Conservation (phyloP, 2,329 filamentous ascomycete genomes). For the Hymenoscyphus repandus region DNA sequence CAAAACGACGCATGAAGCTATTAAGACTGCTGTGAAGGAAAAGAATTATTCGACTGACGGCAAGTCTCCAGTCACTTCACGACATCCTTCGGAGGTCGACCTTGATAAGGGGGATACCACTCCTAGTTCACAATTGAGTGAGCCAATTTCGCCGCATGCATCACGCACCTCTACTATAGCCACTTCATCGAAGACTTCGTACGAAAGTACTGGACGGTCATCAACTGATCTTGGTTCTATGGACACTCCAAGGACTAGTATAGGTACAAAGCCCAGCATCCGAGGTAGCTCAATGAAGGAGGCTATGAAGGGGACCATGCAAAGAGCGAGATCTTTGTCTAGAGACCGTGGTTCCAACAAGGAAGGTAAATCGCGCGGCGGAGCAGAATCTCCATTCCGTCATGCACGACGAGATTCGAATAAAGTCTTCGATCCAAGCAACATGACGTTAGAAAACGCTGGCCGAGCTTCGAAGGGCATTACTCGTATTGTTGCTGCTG, state of each 20-base stretch:
- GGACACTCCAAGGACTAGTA: slow-evolving; percentile 19
- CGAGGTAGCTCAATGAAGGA: slow-evolving; percentile 27
- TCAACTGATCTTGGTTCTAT: slow-evolving; percentile 12
- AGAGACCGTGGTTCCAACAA: slow-evolving; percentile 15
- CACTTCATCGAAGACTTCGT: slow-evolving; percentile 22
- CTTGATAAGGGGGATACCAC: slow-evolving; percentile 8
- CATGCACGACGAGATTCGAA: slow-evolving; percentile 8
- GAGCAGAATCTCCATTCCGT: slow-evolving; percentile 6
- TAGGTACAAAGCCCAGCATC: background rate
- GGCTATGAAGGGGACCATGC: slow-evolving; percentile 27
- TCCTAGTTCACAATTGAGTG: background rate
- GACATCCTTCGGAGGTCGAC: slow-evolving; percentile 14
- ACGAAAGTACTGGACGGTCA: slow-evolving; percentile 20
- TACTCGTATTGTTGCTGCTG: slow-evolving; percentile 66
- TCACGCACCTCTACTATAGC: slow-evolving; percentile 4
- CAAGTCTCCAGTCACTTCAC: slow-evolving; percentile 8
- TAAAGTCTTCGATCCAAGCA: slow-evolving; percentile 30
- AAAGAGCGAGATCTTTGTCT: slow-evolving; percentile 19
- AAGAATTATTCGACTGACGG: slow-evolving; percentile 6
- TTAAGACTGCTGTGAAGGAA: slow-evolving; percentile 6
- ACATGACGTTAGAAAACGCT: slow-evolving; percentile 49
- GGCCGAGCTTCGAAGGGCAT: slow-evolving; percentile 63
- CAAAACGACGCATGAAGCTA: slow-evolving; percentile 20
- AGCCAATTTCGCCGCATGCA: slow-evolving; percentile 4
- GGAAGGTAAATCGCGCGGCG: slow-evolving; percentile 16